Evolutionary conservation across 345 rosid species (phyloP).

Genomic region (Dipteronia sinensis): DNA sequence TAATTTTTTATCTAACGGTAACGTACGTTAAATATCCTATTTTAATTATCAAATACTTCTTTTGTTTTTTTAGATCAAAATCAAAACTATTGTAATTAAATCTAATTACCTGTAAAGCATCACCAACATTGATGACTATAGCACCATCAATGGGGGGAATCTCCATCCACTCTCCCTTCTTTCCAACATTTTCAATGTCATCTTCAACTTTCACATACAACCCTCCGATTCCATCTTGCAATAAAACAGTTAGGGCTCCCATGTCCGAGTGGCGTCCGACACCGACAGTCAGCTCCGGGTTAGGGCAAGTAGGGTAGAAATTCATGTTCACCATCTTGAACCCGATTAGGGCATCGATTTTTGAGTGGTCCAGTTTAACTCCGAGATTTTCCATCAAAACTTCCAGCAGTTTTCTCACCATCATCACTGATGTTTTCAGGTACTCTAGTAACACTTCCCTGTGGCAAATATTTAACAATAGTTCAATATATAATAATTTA

Average conservation of each 20-base stretch:
- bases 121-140: constrained; percentile 26
- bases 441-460: constrained; percentile 54
- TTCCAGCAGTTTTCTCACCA: constrained; percentile 43
- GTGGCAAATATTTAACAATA: neutral
- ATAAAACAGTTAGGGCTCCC: constrained; percentile 52
- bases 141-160: constrained; percentile 20
- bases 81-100: neutral
- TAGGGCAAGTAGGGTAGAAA: constrained; percentile 47
- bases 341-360: constrained; percentile 40
- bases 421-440: constrained; percentile 40
- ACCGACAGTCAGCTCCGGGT: constrained; percentile 58
- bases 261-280: constrained; percentile 70
- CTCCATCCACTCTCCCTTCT: constrained; percentile 18
- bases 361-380: constrained; percentile 37
- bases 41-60: no score
- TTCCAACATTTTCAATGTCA: constrained; percentile 5
- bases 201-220: constrained; percentile 51
- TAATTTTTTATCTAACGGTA: no score
- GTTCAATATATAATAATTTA: neutral
- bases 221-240: constrained; percentile 71
- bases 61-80: no score
- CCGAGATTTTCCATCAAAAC: constrained; percentile 46
- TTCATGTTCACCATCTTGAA: constrained; percentile 58
- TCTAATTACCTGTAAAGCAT: constrained; percentile 16
- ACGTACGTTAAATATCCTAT: no score